Evolutionary conservation across 495 filamentous ascomycete genomes (phyloP).

Genomic region (Schizothecium vesticola): DNA sequence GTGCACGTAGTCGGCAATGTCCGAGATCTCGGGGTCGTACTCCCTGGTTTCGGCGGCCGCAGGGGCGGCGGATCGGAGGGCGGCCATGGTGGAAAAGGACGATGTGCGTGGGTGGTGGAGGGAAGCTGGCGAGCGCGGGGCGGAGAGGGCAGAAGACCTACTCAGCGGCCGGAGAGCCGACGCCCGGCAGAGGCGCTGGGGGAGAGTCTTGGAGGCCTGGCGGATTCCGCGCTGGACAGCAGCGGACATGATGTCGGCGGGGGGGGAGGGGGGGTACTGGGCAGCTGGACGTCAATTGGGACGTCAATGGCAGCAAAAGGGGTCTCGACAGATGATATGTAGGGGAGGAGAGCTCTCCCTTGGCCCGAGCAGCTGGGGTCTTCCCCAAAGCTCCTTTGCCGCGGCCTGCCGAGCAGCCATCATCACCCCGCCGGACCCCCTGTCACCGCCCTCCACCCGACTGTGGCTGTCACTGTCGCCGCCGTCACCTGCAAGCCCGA

Average conservation of each 20-base stretch:
- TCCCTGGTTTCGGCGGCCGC: slow-evolving; percentile 45
- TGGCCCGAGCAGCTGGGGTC: neutral
- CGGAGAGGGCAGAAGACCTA: slow-evolving; percentile 3
- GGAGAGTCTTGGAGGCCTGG: slow-evolving; percentile 12
- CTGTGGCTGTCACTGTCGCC: neutral
- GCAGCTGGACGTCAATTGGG: slow-evolving; percentile 10
- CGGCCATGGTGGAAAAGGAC: slow-evolving; percentile 53
- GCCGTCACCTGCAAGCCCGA: neutral
- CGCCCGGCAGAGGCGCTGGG: slow-evolving; percentile 14
- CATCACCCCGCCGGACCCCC: neutral
- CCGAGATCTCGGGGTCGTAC: slow-evolving; percentile 87
- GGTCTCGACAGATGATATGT: neutral
- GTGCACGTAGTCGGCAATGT: slow-evolving; percentile 92
- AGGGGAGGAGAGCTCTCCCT: slow-evolving; percentile 6
- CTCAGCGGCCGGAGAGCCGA: slow-evolving; percentile 21
- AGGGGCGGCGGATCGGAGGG: slow-evolving; percentile 48
- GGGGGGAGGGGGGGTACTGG: neutral
- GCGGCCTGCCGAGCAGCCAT: slow-evolving; percentile 3
- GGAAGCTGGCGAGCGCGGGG: slow-evolving; percentile 21
- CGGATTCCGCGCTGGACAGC: slow-evolving; percentile 10
- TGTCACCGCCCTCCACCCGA: neutral
- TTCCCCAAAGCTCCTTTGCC: neutral
- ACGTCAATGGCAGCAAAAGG: neutral
- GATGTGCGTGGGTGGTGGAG: slow-evolving; percentile 17
- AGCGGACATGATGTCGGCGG: slow-evolving; percentile 6